A percentile compares a stretch with the other conserved stretches of the same genome.
Conservation (phyloP, 1,284 basidiomycete species). For the Ustilago nuda region DNA sequence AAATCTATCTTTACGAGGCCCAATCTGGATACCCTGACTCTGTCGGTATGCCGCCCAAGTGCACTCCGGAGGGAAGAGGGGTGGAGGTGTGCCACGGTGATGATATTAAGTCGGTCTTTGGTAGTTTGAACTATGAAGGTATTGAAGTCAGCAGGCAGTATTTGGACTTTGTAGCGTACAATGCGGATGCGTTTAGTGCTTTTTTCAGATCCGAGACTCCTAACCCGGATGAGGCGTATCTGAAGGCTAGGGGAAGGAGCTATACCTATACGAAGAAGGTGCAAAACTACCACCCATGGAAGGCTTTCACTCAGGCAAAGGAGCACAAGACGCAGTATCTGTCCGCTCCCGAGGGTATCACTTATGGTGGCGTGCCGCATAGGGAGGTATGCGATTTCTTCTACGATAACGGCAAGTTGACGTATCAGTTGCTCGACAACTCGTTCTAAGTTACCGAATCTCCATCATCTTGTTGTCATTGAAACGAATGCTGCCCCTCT, state of each 20-base stretch:
- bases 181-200: constrained; percentile 32
- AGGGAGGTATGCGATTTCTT: constrained; percentile 38
- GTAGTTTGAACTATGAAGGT: constrained; percentile 27
- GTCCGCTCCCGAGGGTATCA: constrained; percentile 25
- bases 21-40: constrained; percentile 30
- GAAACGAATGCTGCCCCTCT: not conserved
- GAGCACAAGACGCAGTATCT: constrained; percentile 25
- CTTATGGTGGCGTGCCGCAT: constrained; percentile 18
- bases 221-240: constrained; percentile 20
- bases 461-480: not conserved
- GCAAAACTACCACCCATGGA: constrained; percentile 24
- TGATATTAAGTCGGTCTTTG: constrained; percentile 35
- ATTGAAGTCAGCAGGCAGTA: constrained; percentile 21
- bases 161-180: constrained; percentile 33
- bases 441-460: constrained; percentile 8
- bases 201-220: constrained; percentile 26
- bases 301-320: constrained; percentile 1
- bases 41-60: constrained; percentile 17
- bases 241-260: constrained; percentile 31
- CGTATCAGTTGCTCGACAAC: constrained; percentile 36
- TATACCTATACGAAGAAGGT: constrained; percentile 44
- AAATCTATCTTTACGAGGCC: constrained; percentile 41
- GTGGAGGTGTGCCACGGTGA: constrained; percentile 32
- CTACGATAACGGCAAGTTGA: constrained; percentile 17
- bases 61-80: constrained; percentile 19